Conservation (phyloP, 331 rosid genomes). For the Quercus tomentella region DNA sequence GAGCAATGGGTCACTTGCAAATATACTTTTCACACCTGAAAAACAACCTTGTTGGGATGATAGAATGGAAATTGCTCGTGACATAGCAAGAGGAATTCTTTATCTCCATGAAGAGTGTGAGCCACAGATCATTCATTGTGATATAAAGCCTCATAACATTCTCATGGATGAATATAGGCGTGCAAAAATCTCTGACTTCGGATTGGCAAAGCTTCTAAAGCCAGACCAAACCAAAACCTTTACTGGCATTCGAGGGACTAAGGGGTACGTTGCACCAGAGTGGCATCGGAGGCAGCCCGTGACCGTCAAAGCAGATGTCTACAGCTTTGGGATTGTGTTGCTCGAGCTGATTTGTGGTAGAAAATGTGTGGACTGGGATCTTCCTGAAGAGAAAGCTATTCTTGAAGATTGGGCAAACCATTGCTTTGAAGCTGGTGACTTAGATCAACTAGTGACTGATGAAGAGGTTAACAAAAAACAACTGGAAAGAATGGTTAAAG, state of each 20-base stretch:
- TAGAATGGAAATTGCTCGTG: conserved; percentile 28
- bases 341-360: conserved; percentile 43
- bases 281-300: conserved; percentile 41
- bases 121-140: conserved; percentile 43
- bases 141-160: conserved; percentile 52
- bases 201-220: conserved; percentile 48
- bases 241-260: conserved; percentile 42
- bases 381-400: background rate
- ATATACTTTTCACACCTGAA: conserved; percentile 25
- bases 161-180: conserved; percentile 40
- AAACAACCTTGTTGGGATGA: conserved; percentile 43
- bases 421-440: conserved; percentile 3
- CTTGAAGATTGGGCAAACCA: conserved; percentile 9
- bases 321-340: conserved; percentile 44
- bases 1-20: conserved; percentile 48
- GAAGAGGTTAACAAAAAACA: background rate
- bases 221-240: conserved; percentile 46
- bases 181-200: conserved; percentile 52
- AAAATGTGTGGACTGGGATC: conserved; percentile 16
- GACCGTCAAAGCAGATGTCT: conserved; percentile 42
- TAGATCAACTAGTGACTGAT: background rate
- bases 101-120: conserved; percentile 42
- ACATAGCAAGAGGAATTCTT: conserved; percentile 40
- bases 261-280: conserved; percentile 49
- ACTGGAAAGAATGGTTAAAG: background rate